A percentile compares a stretch with the other conserved stretches of the same genome.
Evolutionary conservation across 2,329 filamentous ascomycete genomes (phyloP).

Genomic region (Paracamarosporium sp.): DNA sequence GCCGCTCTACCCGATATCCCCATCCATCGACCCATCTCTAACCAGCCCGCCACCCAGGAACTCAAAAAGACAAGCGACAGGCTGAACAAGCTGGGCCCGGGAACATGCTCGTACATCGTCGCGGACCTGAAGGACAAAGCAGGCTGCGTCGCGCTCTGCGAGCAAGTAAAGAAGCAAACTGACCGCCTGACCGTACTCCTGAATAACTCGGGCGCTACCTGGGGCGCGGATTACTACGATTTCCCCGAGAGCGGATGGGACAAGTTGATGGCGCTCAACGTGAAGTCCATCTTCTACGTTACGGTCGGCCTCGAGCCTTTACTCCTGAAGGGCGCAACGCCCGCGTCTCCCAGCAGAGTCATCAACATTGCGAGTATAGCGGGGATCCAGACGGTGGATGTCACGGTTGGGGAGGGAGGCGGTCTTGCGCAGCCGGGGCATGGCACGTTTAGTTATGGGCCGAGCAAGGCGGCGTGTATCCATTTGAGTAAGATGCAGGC

Average conservation of each 20-base stretch:
- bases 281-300: conserved; percentile 61
- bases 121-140: conserved; percentile 61
- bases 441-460: conserved; percentile 58
- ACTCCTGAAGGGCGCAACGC: conserved; percentile 53
- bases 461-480: conserved; percentile 61
- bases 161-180: conserved; percentile 55
- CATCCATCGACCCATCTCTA: neutral
- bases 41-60: conserved; percentile 40
- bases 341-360: conserved; percentile 54
- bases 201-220: conserved; percentile 62
- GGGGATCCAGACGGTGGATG: conserved; percentile 51
- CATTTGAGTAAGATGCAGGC: conserved; percentile 60
- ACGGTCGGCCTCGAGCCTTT: conserved; percentile 55
- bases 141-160: conserved; percentile 56
- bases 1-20: neutral
- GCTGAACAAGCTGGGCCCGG: conserved; percentile 59
- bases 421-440: conserved; percentile 60
- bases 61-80: conserved; percentile 55
- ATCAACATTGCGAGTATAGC: conserved; percentile 62
- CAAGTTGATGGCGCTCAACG: conserved; percentile 62
- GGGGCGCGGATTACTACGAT: conserved; percentile 64
- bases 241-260: conserved; percentile 66
- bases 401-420: conserved; percentile 55
- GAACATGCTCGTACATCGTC: conserved; percentile 58
- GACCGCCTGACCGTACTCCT: conserved; percentile 56